Evolutionary conservation across 306 rosid genomes (phyloP), one percentile per base, ranked within the genome.

Genomic region (Vicia sativa): DNA sequence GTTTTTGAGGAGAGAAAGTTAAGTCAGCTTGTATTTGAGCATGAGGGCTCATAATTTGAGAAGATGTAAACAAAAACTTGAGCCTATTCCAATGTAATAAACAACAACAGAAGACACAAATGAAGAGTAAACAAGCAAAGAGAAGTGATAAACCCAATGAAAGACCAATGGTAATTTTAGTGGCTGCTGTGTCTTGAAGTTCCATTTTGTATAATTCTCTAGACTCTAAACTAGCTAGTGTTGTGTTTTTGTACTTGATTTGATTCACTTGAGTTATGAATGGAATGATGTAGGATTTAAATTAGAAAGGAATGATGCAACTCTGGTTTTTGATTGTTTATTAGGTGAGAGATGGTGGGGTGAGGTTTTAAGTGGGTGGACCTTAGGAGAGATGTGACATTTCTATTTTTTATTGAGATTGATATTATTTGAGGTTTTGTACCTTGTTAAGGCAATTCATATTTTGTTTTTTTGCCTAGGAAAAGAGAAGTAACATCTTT

Each of bases 141-240:
- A 89, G 86, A 46, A 89, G 85, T 48, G 71, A 82, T 66, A 85
- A 54, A 10, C 91, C 89, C 4, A 89, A 68, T 45, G 93, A 89
- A 62, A 85, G 84, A 4, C 83, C 77, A 55, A 89, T 49, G 16
- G 82, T 38, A 0, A 81, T 72, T 52, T 77, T 64, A 37, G 16
- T 65, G 9, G 80, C 68, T n/a, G 81, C 72, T 1, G 74, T 60
- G 37, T 68, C 72, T 31, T 76, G 63, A 19, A 69, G 58, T 72
- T 71, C 91, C 91, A 86, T 86, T 28, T 12, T 6, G 10, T 25
- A 23, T 49, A 49, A 18, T 49, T 49, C 12, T 53, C 31, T 46
- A 61, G 28, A 52, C 14, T 54, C 37, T 25, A 54, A 54, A 28
- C 5, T 53, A 54, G 61, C 31, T 52, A 53, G 61, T 55, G 38